Base-by-base conservation (phyloP, 441 rosid species). In the Erodium moschatum region DNA sequence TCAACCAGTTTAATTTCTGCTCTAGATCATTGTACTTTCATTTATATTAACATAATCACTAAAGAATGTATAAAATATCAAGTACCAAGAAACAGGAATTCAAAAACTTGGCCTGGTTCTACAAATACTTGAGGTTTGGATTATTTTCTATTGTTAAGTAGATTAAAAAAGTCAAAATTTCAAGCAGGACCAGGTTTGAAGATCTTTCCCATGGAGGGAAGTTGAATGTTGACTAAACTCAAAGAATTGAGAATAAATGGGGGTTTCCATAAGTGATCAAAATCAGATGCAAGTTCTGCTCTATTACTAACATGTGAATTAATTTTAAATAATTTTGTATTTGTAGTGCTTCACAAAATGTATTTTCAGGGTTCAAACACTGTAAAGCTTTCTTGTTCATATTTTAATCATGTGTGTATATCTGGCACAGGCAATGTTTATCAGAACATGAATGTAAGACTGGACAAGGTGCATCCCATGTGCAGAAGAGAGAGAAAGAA, bases 371-470 rank as follows among this genome's bases (percentile, higher is more conserved):
- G 5, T 35, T 18, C 27, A 56, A 56, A 56, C 24, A 56, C 60
- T 56, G 27, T 56, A 18, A 19, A 18, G 27, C 8, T 56, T 56
- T 18, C 60, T 5, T 52, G 60, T 52, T 52, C 60, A 52, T 52
- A 27, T 66, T 60, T 20, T 54, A 74, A 54, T 69, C 72, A 2
- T 75, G 44, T 19, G 58, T 66, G 8, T 79, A 64, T 76, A 77
- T 46, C 66, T 67, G 72, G 4, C 35, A 65, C 93, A 87, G 98
- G 79, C 81, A 80, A 76, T 79, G 73, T 73, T 27, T 73, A 50
- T 69, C 67, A 77, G 83, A 80, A 64, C 76, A 79, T 72, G 87
- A 79, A 56, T 72, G 71, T 68, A 83, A 74, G 66, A 44, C 64
- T 61, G 77, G 75, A 67, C 81, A 73, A 71, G 85, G 78, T 75